Conservation (phyloP, 257 asterid species). For the Solanum chmielewskii region DNA sequence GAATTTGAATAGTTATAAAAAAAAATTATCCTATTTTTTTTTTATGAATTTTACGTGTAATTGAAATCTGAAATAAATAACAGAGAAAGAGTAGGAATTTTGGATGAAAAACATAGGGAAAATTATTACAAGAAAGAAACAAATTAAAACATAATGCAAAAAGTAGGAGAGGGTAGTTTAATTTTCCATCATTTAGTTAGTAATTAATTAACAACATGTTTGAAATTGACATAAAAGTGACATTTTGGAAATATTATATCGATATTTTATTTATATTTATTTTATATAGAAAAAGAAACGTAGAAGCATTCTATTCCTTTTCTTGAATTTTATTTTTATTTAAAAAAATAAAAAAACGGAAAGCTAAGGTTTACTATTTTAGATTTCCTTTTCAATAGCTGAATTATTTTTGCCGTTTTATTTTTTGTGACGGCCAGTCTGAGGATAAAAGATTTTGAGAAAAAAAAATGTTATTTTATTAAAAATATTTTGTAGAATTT, state of each 20-base stretch:
- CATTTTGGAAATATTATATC: neutral
- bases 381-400: neutral
- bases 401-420: neutral
- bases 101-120: neutral
- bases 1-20: fast-evolving
- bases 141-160: neutral
- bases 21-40: fast-evolving
- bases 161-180: neutral
- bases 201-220: neutral
- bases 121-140: neutral
- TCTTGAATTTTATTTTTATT: no score
- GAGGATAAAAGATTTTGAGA: neutral
- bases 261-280: neutral
- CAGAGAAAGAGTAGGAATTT: no score
- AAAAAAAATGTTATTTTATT: no score
- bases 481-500: no score
- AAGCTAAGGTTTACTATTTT: neutral
- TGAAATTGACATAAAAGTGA: neutral
- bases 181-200: neutral
- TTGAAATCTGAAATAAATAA: neutral
- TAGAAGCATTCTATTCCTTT: neutral
- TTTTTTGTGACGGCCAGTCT: neutral
- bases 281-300: neutral
- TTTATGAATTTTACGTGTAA: neutral
- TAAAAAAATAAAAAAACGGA: neutral